These are phyloP conservation scores for Fraxinus cuspidata DNA, from an alignment of 257 asterid species.

Conservation along the genomic window DNA sequence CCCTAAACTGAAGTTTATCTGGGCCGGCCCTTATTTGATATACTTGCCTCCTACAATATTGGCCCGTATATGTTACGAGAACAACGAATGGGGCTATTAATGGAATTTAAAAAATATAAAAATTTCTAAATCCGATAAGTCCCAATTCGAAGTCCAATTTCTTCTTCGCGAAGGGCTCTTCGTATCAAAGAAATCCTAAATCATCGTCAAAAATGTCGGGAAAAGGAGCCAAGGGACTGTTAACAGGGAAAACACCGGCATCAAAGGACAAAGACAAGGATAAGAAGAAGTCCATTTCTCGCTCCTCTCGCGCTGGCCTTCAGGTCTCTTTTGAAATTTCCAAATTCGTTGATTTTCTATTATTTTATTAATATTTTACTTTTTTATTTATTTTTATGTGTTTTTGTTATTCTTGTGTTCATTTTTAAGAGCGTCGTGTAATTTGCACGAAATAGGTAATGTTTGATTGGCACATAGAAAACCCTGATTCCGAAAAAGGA, in stretches of 20 bases:
- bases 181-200: constrained; percentile 13
- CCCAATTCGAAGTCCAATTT: neutral
- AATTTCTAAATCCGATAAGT: neutral
- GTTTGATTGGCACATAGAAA: neutral
- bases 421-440: neutral
- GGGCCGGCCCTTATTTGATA: neutral
- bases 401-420: neutral
- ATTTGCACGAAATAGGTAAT: neutral
- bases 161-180: neutral
- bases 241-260: constrained; percentile 50
- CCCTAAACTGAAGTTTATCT: too few species aligned
- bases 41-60: neutral
- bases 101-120: neutral
- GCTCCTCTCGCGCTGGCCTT: constrained; percentile 58
- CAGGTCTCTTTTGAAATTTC: constrained; percentile 33
- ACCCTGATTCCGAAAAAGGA: constrained; percentile 4
- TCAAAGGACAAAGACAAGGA: constrained; percentile 55
- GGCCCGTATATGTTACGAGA: neutral
- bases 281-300: constrained; percentile 52
- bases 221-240: constrained; percentile 51
- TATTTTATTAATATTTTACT: neutral
- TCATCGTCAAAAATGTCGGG: constrained; percentile 46
- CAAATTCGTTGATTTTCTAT: neutral
- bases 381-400: neutral
- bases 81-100: neutral